phyloP scores from a whole-genome alignment of 1,284 basidiomycete genomes.

The Cutaneotrichosporon sp. region DNA sequence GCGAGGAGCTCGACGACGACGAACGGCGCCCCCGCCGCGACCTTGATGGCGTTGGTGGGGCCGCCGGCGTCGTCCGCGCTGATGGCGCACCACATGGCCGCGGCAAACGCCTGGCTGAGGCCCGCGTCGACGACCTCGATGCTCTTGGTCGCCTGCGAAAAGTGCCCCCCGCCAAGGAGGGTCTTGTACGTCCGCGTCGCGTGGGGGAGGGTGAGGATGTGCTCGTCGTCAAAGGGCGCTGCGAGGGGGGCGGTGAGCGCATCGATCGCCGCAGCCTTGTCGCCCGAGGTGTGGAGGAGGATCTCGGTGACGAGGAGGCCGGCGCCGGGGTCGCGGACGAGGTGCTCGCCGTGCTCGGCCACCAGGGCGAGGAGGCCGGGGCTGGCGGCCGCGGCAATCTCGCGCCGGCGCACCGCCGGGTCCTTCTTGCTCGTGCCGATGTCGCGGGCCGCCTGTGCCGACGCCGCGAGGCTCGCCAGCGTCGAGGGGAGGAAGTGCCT shows the following conservation, averaged over 20 bases:
- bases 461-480: slow-evolving; percentile 67
- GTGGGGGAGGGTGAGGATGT: slow-evolving; percentile 76
- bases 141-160: slow-evolving; percentile 62
- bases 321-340: slow-evolving; percentile 72
- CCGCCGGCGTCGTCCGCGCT: slow-evolving; percentile 52
- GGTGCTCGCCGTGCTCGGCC: slow-evolving; percentile 60
- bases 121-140: slow-evolving; percentile 58
- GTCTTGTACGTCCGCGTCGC: slow-evolving; percentile 79
- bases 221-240: slow-evolving; percentile 58
- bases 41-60: slow-evolving; percentile 55
- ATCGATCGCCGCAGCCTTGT: slow-evolving; percentile 66
- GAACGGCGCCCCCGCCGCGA: slow-evolving; percentile 74
- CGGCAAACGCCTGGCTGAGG: slow-evolving; percentile 65
- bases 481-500: slow-evolving; percentile 81
- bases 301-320: slow-evolving; percentile 74
- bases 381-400: slow-evolving; percentile 70
- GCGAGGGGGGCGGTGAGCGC: slow-evolving; percentile 63
- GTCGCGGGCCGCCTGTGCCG: slow-evolving; percentile 57
- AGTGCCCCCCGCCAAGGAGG: slow-evolving; percentile 85
- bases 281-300: slow-evolving; percentile 77
- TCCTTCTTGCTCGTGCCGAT: slow-evolving; percentile 77
- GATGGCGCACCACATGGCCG: slow-evolving; percentile 60
- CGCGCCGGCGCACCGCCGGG: slow-evolving; percentile 61
- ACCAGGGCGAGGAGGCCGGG: slow-evolving; percentile 69
- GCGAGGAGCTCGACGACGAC: slow-evolving; percentile 75